Evolutionary conservation across 2,329 filamentous ascomycete genomes (phyloP), one percentile per base, ranked within the genome.

Genomic region (Aspergillus unguis): DNA sequence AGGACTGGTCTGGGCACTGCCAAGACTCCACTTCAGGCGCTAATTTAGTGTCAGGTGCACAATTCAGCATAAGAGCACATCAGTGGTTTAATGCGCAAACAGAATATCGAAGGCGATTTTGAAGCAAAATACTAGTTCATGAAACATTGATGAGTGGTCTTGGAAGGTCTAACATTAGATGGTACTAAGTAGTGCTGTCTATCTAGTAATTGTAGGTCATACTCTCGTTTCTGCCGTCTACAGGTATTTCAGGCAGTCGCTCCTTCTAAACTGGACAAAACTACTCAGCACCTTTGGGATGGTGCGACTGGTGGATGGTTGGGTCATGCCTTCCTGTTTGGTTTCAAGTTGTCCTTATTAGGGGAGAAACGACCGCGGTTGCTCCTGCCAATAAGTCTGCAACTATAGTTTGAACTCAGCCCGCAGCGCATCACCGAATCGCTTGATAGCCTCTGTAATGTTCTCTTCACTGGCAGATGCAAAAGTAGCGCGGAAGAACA

Each of bases 401-500:
- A 23, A 43, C 36, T 67, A 71, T 55, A 84, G 54, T 47, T 72
- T 73, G 68, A 87, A 88, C 55, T 78, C 76, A 54, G 77, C 80
- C 59, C 83, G 80, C 37, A 97, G 77, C 6, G 90, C 88, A 52
- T 81, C 79, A 0, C 90, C 90, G 61, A 99, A 86, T 54, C 92
- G 77, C 57, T 79, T 77, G 52, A 91, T 90, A 1, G 88, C 88
- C 64, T 85, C 81, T 2, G 77, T 77, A 78, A 92, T 91, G 60
- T 85, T 82, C 50, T 85, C 81, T 10, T 81, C 78, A 9, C 82
- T 85, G 2, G 91, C 91, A 35, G 91, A 86, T 0, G 92, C 92
- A 75, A 88, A 99, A 0, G 92, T 99, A 3, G 89, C 85, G 48
- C 94, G 83, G 78, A 97, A 95, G 75, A 90, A 96, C 71, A 96